A percentile compares a stretch with the other conserved stretches of the same genome.
phyloP scores from a whole-genome alignment of 306 rosid species.

The Vigna radiata region DNA sequence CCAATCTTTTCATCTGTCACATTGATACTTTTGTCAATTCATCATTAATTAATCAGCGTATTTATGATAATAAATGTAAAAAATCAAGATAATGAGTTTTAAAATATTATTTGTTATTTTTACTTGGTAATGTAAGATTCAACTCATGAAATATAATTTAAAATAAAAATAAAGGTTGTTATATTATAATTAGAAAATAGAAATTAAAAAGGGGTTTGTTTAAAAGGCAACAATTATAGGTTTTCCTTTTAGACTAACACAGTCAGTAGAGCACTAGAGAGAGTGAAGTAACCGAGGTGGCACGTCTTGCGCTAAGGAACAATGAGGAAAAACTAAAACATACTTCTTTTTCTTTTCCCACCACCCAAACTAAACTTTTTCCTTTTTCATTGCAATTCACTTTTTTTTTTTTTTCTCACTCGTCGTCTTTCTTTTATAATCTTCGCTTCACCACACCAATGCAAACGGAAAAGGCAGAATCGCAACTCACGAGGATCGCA shows the following conservation, averaged over 20 bases:
- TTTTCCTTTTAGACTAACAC: background rate
- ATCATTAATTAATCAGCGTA: too few relatives aligned
- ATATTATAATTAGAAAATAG: background rate
- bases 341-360: conserved; percentile 30
- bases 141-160: background rate
- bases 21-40: too few relatives aligned
- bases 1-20: too few relatives aligned
- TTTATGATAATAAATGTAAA: background rate
- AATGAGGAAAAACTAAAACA: background rate
- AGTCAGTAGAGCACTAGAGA: background rate
- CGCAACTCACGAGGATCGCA: background rate
- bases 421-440: conserved; percentile 30
- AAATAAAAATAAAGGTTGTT: background rate
- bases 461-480: conserved; percentile 42
- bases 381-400: background rate
- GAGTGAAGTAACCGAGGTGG: conserved; percentile 38
- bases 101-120: too few relatives aligned
- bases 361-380: conserved; percentile 48
- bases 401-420: background rate
- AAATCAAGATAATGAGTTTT: too few relatives aligned
- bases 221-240: background rate
- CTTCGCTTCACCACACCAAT: conserved; percentile 11
- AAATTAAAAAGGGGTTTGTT: background rate
- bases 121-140: too few relatives aligned
- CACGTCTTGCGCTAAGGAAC: conserved; percentile 12